Conservation (phyloP, 1,139 yeast species). For the Kodamaea arcana region DNA sequence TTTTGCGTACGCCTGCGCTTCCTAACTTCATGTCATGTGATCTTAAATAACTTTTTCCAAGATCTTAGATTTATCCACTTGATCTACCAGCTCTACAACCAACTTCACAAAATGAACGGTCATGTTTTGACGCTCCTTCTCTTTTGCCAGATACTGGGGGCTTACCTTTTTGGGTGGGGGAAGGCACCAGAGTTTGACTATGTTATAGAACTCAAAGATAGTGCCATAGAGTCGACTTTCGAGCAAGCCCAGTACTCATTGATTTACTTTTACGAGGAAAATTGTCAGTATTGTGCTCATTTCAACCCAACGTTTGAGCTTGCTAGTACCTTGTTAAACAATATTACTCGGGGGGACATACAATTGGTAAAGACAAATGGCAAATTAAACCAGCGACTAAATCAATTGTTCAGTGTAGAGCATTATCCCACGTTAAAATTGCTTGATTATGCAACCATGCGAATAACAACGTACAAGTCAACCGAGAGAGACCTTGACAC, state of each 20-base stretch:
- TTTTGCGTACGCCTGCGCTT: no score
- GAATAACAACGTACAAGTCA: constrained; percentile 20
- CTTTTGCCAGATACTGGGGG: not conserved
- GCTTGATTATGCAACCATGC: constrained; percentile 25
- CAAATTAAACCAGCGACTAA: constrained; percentile 18
- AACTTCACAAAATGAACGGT: not conserved
- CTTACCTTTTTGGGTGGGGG: not conserved
- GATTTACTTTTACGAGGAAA: constrained; percentile 38
- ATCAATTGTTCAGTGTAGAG: constrained; percentile 22
- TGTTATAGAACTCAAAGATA: constrained; percentile 18
- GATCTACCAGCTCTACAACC: not conserved
- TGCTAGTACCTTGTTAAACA: constrained; percentile 25
- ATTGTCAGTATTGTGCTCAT: constrained; percentile 34
- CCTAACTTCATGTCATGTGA: no score
- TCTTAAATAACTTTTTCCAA: no score
- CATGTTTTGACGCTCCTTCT: not conserved
- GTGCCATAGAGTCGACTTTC: constrained; percentile 15
- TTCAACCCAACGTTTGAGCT: constrained; percentile 37
- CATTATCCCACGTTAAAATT: constrained; percentile 34
- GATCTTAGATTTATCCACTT: not conserved
- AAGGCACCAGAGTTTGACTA: constrained; percentile 1
- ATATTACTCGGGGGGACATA: constrained; percentile 12
- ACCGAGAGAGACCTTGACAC: constrained; percentile 21
- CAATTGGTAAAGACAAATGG: constrained; percentile 34
- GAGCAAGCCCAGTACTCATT: constrained; percentile 28